Conservation (phyloP, 345 rosid genomes). For the Sapria himalayana region DNA sequence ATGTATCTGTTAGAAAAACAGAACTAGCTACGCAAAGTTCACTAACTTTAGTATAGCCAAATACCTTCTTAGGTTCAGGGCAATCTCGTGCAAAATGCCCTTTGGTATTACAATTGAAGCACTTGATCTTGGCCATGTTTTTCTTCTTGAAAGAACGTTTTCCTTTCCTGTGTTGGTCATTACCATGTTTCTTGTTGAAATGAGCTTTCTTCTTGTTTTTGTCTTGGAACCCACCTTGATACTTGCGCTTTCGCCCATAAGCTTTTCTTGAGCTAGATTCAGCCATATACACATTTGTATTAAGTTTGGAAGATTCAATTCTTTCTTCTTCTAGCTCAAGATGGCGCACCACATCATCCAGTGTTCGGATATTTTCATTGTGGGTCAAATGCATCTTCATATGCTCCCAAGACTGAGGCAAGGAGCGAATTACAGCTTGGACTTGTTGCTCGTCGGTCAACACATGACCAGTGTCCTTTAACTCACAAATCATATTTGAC, state of each 20-base stretch:
- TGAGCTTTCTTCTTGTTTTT: neutral
- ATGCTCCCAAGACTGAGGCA: neutral
- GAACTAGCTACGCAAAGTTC: too few species aligned
- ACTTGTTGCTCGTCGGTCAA: neutral
- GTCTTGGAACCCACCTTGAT: too few species aligned
- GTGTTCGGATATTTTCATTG: neutral
- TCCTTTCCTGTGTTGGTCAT: neutral
- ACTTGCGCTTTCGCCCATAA: too few species aligned
- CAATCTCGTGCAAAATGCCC: neutral
- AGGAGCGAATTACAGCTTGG: neutral
- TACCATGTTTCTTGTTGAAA: too few species aligned
- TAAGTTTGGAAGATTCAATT: neutral
- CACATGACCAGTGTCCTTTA: neutral
- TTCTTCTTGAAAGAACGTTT: neutral
- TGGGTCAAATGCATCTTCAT: neutral
- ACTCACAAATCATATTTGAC: neutral
- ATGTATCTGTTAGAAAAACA: too few species aligned
- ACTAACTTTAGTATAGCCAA: neutral
- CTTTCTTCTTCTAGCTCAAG: neutral
- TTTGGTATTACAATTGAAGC: neutral
- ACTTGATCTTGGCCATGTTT: neutral
- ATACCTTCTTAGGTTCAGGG: conserved; percentile 2
- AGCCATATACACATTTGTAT: neutral
- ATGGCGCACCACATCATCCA: neutral
- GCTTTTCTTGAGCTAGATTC: neutral